A percentile compares a stretch with the other conserved stretches of the same genome.
These are phyloP conservation scores for Narthecium ossifragum DNA, from an alignment of 106 monocot species.

Conservation along the genomic window DNA sequence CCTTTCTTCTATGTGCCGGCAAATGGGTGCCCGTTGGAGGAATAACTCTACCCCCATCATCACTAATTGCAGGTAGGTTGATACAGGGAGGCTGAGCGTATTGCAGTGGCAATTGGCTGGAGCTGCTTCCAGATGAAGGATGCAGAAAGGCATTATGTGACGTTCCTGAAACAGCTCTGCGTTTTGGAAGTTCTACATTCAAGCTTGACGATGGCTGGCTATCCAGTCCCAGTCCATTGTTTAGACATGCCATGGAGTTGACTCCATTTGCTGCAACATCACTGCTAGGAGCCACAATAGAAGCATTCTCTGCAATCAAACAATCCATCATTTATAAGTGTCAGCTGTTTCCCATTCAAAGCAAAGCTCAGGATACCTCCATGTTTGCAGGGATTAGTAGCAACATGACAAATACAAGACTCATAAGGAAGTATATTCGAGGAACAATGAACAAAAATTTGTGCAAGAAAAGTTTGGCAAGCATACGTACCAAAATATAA, in stretches of 20 bases:
- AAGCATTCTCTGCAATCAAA: not conserved
- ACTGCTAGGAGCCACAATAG: not conserved
- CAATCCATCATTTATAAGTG: too few relatives aligned
- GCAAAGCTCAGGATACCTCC: not conserved
- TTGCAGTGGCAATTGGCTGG: slow-evolving; percentile 10
- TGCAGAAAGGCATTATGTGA: slow-evolving; percentile 9
- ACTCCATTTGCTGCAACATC: not conserved
- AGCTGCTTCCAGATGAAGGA: slow-evolving; percentile 15
- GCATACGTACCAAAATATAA: not conserved
- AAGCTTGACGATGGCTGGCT: slow-evolving; percentile 16
- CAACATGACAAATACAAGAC: not conserved
- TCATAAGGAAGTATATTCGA: not conserved
- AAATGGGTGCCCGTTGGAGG: slow-evolving; percentile 19
- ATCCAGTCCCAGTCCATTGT: slow-evolving; percentile 5
- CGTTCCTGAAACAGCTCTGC: not conserved
- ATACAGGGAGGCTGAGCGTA: slow-evolving; percentile 6
- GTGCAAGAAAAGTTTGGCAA: not conserved
- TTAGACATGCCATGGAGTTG: not conserved
- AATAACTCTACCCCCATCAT: slow-evolving; percentile 5
- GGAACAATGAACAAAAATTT: not conserved
- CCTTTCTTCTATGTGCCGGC: slow-evolving; percentile 38
- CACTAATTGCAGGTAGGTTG: not conserved
- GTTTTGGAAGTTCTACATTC: slow-evolving; percentile 10
- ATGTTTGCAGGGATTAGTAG: not conserved
- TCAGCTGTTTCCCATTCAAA: too few relatives aligned